Percentiles rank a stretch among this genome's conserved stretches.
Evolutionary conservation across 2,329 filamentous ascomycete species (phyloP).

Genomic region (Aspergillus costaricaensis): DNA sequence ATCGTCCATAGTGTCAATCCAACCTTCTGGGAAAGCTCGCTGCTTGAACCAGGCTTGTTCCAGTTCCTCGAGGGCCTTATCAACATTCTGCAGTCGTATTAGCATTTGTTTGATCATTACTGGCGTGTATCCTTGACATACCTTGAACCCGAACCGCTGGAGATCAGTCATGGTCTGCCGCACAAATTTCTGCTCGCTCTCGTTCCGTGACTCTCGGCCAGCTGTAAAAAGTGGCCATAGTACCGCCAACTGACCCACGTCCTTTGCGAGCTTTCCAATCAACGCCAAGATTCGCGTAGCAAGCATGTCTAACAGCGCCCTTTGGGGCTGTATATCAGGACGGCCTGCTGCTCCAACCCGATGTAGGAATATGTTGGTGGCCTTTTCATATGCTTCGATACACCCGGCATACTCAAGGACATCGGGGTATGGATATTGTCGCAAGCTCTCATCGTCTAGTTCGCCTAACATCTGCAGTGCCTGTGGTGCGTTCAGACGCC

Average conservation of each 20-base stretch:
- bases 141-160: constrained; percentile 33
- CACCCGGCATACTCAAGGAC: constrained; percentile 39
- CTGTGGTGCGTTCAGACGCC: constrained; percentile 33
- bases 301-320: constrained; percentile 30
- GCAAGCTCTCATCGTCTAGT: constrained; percentile 32
- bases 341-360: constrained; percentile 35
- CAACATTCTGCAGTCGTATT: constrained; percentile 28
- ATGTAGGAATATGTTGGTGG: constrained; percentile 38
- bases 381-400: constrained; percentile 41
- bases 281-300: constrained; percentile 33
- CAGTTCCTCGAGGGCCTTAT: constrained; percentile 32
- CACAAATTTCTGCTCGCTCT: constrained; percentile 32
- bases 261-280: constrained; percentile 34
- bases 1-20: constrained; percentile 36
- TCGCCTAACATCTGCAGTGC: constrained; percentile 30
- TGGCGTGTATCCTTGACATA: neutral
- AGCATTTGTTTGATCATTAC: neutral
- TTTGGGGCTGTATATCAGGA: constrained; percentile 29
- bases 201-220: constrained; percentile 34
- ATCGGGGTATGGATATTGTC: constrained; percentile 31
- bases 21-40: constrained; percentile 35
- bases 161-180: constrained; percentile 34
- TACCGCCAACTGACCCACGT: constrained; percentile 36
- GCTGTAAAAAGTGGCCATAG: constrained; percentile 40
- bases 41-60: constrained; percentile 36